Percentiles rank a stretch among this genome's conserved stretches.
phyloP scores from a whole-genome alignment of 768 basidiomycete species.

The Pleurotus tuoliensis region DNA sequence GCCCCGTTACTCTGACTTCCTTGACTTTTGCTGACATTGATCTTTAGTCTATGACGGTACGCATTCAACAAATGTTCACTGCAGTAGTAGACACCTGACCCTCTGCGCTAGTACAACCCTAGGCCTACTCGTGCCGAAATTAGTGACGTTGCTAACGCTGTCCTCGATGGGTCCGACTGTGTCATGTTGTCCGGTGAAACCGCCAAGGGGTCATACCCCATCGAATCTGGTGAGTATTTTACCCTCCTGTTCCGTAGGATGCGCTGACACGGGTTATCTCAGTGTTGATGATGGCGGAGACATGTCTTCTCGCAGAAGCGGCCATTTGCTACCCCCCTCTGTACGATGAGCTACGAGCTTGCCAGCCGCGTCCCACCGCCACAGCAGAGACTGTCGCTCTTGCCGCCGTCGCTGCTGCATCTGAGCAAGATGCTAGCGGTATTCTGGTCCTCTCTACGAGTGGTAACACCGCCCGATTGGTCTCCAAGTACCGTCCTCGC shows the following conservation, averaged over 20 bases:
- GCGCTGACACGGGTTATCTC: background rate
- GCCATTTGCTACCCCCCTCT: conserved; percentile 94
- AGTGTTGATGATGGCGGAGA: conserved; percentile 99
- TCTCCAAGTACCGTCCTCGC: conserved; percentile 93
- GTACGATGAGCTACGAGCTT: conserved; percentile 80
- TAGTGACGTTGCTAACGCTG: conserved; percentile 98
- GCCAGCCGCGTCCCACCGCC: conserved; percentile 84
- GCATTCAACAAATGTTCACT: conserved; percentile 14
- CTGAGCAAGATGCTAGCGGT: conserved; percentile 92
- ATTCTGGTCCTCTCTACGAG: conserved; percentile 96
- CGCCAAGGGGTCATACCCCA: conserved; percentile 94
- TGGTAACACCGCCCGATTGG: conserved; percentile 91
- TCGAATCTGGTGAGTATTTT: conserved; percentile 74
- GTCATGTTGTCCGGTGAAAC: conserved; percentile 99
- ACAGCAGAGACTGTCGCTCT: conserved; percentile 96
- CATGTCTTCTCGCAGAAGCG: conserved; percentile 92
- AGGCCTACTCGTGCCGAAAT: conserved; percentile 98
- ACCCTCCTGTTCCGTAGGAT: background rate
- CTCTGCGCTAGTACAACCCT: conserved; percentile 77
- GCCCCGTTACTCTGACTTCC: conserved; percentile 12
- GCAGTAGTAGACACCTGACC: conserved; percentile 7
- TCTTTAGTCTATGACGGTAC: conserved; percentile 85
- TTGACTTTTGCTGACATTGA: conserved; percentile 1
- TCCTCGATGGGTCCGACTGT: conserved; percentile 97
- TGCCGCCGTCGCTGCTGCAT: conserved; percentile 92